phyloP scores from a whole-genome alignment of 179 eudicot species.

The Amaranthus tricolor region DNA sequence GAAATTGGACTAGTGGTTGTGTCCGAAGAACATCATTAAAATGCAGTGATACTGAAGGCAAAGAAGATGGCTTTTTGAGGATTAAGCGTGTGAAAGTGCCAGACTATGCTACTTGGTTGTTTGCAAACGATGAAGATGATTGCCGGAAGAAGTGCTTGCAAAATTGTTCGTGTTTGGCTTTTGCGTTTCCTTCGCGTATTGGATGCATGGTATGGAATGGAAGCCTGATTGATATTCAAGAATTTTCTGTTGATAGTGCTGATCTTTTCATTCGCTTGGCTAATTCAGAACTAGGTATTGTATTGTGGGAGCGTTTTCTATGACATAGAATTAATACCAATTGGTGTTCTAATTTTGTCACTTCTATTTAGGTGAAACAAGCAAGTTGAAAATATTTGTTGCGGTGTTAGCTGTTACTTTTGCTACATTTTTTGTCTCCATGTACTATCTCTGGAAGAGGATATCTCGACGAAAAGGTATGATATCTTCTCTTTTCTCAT shows the following conservation, averaged over 20 bases:
- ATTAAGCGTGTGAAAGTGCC: constrained; percentile 33
- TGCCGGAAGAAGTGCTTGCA: constrained; percentile 3
- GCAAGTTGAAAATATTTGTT: too few species aligned
- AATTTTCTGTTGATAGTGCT: neutral
- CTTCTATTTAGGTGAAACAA: neutral
- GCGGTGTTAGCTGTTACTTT: neutral
- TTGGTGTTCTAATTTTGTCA: neutral
- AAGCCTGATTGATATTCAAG: constrained; percentile 12
- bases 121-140: neutral
- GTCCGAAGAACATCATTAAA: constrained; percentile 29
- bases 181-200: constrained; percentile 4
- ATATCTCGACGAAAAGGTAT: too few species aligned
- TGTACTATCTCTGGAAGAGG: neutral
- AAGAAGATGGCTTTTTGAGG: constrained; percentile 26
- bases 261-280: constrained; percentile 19
- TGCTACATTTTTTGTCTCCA: neutral
- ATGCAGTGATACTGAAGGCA: neutral
- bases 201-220: constrained; percentile 26
- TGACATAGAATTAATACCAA: neutral
- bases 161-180: constrained; percentile 11
- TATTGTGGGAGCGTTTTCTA: neutral
- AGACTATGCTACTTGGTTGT: constrained; percentile 16
- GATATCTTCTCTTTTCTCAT: too few species aligned
- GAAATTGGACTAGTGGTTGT: constrained; percentile 33
- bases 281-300: constrained; percentile 14